Evolutionary conservation across 225 moss, liverwort and hornwort genomes (phyloP), one percentile per base, ranked within the genome.

Genomic region (Lunularia cruciata): DNA sequence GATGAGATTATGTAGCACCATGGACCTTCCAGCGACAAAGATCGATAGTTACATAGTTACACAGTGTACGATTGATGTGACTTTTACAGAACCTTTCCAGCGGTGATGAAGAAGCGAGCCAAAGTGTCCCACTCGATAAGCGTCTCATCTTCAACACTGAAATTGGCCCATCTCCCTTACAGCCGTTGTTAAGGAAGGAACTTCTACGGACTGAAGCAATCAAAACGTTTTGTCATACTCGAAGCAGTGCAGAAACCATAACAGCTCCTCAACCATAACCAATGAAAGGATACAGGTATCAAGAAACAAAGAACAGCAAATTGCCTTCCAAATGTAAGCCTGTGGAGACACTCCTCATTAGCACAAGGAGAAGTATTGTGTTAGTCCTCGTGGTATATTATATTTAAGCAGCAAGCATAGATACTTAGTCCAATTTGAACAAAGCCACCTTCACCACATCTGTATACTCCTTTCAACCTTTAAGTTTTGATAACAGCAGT

Each of bases 101-200:
- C 81, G 42, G 86, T 87, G 32, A 69, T 76, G 72, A 89, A 71
- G 60, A 94, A 94, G 37, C 77, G 73, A 46, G 75, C 46, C 16
- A 91, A 78, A 70, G 82, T 94, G 66, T 94, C 89, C 94, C 94
- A 94, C 70, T 76, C 83, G 70, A 91, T 81, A 34, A 80, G 66
- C 57, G 85, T 85, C 30, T 83, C 77, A 59, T 83, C 74, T 43
- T 84, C 89, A 57, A 81, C 81, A 74, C 87, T 85, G 78, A 79
- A 82, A 78, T 83, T 82, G 48, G 86, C 82, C 59, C 69, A 77
- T 77, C 87, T 91, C 76, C 91, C 89, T 94, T 67, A 42, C 67
- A 76, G 56, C 57, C 31, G 28, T 47, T 34, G 26, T 61, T 27
- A 35, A 48, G 54, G 36, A 35, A 48, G 54, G 36, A 60, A 73